Base-by-base conservation (phyloP, 2,329 filamentous ascomycete species). In the Venturia aucupariae region DNA sequence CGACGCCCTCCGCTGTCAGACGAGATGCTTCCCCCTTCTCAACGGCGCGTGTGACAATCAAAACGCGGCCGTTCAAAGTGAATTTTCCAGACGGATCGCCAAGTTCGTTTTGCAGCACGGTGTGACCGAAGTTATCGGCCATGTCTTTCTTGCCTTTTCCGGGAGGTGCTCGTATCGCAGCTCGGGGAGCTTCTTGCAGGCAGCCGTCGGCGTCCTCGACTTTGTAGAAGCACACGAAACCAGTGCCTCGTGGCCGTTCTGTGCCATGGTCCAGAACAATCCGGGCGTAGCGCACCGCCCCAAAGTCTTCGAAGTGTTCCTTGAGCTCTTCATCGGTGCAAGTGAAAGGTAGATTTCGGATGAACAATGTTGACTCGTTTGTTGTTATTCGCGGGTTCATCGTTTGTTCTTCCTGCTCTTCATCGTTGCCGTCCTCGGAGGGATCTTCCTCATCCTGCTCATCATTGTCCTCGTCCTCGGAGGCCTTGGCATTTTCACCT, bases 321-420 rank as follows among this genome's bases (percentile, higher is more conserved):
- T 92, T 89, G 55, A 99, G 84, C 60, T 86, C 82, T 62, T 92
- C 88, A 70, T 99, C 92, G 22, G 89, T 89, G 54, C 86, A 87
- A 1, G 89, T 92, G 75, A 96, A 99, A 0, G 95, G 93, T 15
- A 99, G 80, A 72, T 99, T 99, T 68, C 94, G 90, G 70, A 99
- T 84, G 77, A 99, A 99, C 17, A 97, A 76, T 0, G 92, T 97
- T 42, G 85, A 85, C 60, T 71, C 70, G 35, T 48, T 61, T 3
- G 39, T 46, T 42, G 61, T 55, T 30, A 67, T 64, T 2, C 61
- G 51, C 61, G 64, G n/a, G 27, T 65, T 57, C 7, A 61, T 76
- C 73, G 32, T 71, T 22, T 78, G 73, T 60, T 82, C 78, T 15
- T 81, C 79, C 24, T 79, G 75, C 44, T 79, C 78, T 3, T 75